A percentile compares a stretch with the other conserved stretches of the same genome.
phyloP scores from a whole-genome alignment of 352 stramenopile genomes.

The Phytophthora pinifolia region DNA sequence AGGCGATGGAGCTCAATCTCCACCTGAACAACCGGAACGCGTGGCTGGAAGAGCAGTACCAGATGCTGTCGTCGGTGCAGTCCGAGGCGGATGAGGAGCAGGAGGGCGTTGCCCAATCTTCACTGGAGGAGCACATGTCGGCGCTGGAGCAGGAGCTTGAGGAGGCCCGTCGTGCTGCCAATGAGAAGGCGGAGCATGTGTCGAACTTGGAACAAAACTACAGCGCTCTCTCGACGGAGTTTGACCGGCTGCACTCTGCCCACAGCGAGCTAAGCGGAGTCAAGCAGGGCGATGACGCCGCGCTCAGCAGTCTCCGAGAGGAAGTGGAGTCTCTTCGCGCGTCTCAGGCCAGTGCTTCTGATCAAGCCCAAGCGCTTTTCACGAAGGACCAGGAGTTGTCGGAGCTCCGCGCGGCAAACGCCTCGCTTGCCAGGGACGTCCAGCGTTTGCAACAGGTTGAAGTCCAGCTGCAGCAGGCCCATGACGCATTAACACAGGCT shows the following conservation, averaged over 20 bases:
- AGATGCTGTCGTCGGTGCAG: conserved; percentile 41
- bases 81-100: conserved; percentile 35
- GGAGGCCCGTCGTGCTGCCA: conserved; percentile 30
- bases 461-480: conserved; percentile 32
- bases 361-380: conserved; percentile 32
- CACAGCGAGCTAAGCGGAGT: conserved; percentile 31
- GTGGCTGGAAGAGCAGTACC: conserved; percentile 75
- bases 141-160: conserved; percentile 45
- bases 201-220: conserved; percentile 45
- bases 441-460: conserved; percentile 36
- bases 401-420: conserved; percentile 29
- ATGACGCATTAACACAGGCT: conserved; percentile 28
- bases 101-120: conserved; percentile 24
- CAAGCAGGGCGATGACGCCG: conserved; percentile 28
- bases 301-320: conserved; percentile 24
- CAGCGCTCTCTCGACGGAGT: conserved; percentile 39
- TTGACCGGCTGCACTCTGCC: conserved; percentile 34
- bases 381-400: conserved; percentile 32
- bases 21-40: conserved; percentile 79
- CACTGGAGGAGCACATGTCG: conserved; percentile 29
- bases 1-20: conserved; percentile 83
- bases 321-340: conserved; percentile 35
- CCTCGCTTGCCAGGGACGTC: conserved; percentile 20
- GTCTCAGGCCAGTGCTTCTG: conserved; percentile 8
- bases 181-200: conserved; percentile 35